Evolutionary conservation across 257 asterid genomes (phyloP), one percentile per base, ranked within the genome.

Genomic region (Ligustrum vulgare): DNA sequence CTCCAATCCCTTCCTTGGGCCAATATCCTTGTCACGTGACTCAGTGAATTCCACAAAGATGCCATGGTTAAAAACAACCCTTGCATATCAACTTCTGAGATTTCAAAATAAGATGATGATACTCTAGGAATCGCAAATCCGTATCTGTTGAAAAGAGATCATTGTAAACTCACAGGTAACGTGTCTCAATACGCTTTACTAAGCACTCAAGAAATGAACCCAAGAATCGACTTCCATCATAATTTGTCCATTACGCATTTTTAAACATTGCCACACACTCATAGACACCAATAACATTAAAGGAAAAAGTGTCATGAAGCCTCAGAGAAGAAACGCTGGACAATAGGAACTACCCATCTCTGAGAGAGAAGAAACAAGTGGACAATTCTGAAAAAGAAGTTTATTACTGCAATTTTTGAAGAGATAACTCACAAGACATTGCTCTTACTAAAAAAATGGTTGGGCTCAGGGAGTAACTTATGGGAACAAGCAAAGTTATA

Each of bases 1-100:
- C 67, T 72, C 98, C 97, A 95, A 71, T 91, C 96, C 80, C 87
- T 93, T 80, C 96, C 98, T 77, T 75, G 89, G 49, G 94, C 93
- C 78, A 95, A 79, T 77, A 91, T 86, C 74, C 82, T 87, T 75
- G 82, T 72, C 58, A 93, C 47, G 74, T 58, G 85, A 77, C 80
- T 84, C 78, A 84, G 80, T 69, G 84, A 80, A 82, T 91, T 88
- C 96, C 91, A 89, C 77, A 77, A 18, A 69, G 74, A 78, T 76
- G 89, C 89, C 80, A 89, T 37, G 54, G 80, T 69, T 80, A 91
- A 81, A 72, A 93, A 74, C 62, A 78, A 77, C 74, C 77, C 83
- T 83, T 89, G 81, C 90, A 84, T 78, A 70, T 78, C 89, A 73
- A 77, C 93, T 85, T 90, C 96, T 11, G 98, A 95, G 80, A 95